phyloP scores from a whole-genome alignment of 345 rosid species.

The Clarkia xantiana region DNA sequence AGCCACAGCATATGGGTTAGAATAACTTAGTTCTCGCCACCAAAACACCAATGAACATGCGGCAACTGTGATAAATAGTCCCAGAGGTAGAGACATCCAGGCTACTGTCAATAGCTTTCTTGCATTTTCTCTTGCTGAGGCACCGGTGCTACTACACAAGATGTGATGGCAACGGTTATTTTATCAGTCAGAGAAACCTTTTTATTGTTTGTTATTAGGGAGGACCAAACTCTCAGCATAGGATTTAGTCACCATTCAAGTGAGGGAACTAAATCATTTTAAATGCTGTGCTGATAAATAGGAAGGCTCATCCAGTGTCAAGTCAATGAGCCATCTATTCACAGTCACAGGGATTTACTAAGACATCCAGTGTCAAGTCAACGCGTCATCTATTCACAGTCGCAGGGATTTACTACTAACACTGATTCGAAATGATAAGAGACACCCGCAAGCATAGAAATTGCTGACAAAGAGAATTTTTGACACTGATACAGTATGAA shows the following conservation, averaged over 20 bases:
- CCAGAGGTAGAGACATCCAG: constrained; percentile 58
- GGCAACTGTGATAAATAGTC: constrained; percentile 35
- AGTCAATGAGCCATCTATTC: no score
- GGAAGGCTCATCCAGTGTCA: no score
- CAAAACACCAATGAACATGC: constrained; percentile 40
- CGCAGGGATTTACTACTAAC: background rate
- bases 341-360: background rate
- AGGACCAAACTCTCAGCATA: no score
- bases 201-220: no score
- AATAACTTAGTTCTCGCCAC: constrained; percentile 65
- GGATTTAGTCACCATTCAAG: no score
- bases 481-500: constrained; percentile 1
- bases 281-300: no score
- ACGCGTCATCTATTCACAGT: no score
- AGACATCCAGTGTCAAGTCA: no score
- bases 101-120: constrained; percentile 58
- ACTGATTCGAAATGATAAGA: background rate
- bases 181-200: background rate
- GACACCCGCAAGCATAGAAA: background rate
- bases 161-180: background rate
- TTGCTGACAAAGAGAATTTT: background rate
- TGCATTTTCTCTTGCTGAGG: constrained; percentile 25
- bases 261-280: no score
- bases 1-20: constrained; percentile 57
- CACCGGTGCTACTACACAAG: constrained; percentile 34